Base-by-base conservation (phyloP, 1,284 basidiomycete species). In the Microbotryomycetes sp. region DNA sequence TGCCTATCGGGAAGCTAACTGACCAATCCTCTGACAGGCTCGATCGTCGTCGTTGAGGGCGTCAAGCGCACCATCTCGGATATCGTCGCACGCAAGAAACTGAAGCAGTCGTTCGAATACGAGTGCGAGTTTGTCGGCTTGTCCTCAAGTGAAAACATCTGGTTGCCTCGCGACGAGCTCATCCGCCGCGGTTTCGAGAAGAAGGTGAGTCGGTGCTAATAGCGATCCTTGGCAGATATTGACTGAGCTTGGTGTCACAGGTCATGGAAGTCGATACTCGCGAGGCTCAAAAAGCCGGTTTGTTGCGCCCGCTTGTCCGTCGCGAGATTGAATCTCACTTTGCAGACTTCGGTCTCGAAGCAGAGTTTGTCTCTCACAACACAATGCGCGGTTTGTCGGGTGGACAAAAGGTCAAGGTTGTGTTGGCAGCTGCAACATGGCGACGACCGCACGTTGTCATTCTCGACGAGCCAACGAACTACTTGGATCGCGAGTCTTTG, bases 351-450 rank as follows among this genome's bases (percentile, higher is more conserved):
- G 91, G 92, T 80, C 88, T 97, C 74, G 92, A 97, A 80, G 81
- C 92, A 66, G 91, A 94, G 81, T 96, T 96, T 77, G 90, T 93
- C 70, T 89, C 89, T 41, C 92, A 97, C 83, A 73, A 73, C 65
- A 72, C 70, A 15, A 70, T 67, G 71, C 84, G 91, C 66, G 93
- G 93, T 85, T 86, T 97, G 55, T 96, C 91, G 63, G 96, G 96
- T 79, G 96, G 96, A 77, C 96, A 99, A 80, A 98, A 98, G 82
- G 93, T 97, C 77, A 97, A 97, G 85, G 93, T 98, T 73, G 94
- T 97, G 27, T 89, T 97, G 72, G 93, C 91, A 79, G 92, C 94
- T 71, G 91, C 94, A 52, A 97, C 92, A 52, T 97, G 93, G 92
- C 91, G 92, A 77, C 87, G 92, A 71, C 96, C 94, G 64, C 96